A percentile compares a stretch with the other conserved stretches of the same genome.
These are phyloP conservation scores for Astragalus glycyphyllos DNA, from an alignment of 306 rosid species.

Conservation along the genomic window DNA sequence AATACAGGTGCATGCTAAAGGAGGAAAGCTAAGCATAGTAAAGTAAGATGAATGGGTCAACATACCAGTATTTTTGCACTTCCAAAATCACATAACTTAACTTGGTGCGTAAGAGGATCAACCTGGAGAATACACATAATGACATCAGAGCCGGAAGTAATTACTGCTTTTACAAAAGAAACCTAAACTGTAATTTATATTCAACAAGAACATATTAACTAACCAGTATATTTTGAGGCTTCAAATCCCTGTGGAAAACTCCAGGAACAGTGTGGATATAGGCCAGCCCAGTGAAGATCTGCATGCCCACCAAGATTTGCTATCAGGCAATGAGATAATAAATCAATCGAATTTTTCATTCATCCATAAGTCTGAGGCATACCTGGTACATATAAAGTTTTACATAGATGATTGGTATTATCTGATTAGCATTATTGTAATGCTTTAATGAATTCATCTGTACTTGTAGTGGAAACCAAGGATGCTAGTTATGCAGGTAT, in stretches of 20 bases:
- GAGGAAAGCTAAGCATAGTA: neutral
- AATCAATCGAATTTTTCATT: conserved; percentile 6
- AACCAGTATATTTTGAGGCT: conserved; percentile 95
- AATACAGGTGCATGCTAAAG: neutral
- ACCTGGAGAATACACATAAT: conserved; percentile 64
- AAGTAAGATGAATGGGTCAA: conserved; percentile 41
- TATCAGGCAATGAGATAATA: conserved; percentile 21
- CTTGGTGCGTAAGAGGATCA: conserved; percentile 91
- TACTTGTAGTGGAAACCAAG: neutral
- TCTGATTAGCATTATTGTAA: no score
- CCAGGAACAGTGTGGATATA: conserved; percentile 84
- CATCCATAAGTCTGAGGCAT: conserved; percentile 10
- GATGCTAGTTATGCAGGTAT: conserved; percentile 27
- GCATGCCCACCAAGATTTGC: conserved; percentile 25
- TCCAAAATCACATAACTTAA: conserved; percentile 92
- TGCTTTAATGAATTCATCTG: no score
- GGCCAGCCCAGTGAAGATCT: conserved; percentile 90
- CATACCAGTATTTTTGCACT: conserved; percentile 92
- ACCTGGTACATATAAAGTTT: no score
- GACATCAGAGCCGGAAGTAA: conserved; percentile 3
- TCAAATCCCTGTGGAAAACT: conserved; percentile 93
- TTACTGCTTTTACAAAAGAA: no score
- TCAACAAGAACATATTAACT: conserved; percentile 27
- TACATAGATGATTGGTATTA: no score
- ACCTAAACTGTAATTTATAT: neutral